These are phyloP conservation scores for Puccinia polysora DNA, from an alignment of 1,284 basidiomycete genomes.

Conservation along the genomic window DNA sequence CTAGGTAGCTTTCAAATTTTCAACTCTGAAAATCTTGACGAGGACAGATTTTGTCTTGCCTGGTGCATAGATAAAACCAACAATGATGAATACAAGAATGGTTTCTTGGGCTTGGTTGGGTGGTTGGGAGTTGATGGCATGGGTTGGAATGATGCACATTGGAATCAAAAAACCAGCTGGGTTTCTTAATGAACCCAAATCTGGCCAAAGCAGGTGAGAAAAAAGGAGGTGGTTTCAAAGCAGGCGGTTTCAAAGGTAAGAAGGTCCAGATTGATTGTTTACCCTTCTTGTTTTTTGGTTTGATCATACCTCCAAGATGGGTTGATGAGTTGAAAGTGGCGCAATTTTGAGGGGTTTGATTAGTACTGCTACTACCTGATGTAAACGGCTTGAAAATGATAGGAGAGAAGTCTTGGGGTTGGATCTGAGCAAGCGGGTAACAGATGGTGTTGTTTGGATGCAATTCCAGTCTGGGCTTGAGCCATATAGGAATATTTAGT, in stretches of 20 bases:
- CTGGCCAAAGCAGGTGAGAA: slow-evolving; percentile 19
- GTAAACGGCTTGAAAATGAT: slow-evolving; percentile 32
- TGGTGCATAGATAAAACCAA: not conserved
- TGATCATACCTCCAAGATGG: not conserved
- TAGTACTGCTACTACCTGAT: not conserved
- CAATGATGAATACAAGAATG: not conserved
- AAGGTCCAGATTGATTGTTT: slow-evolving; percentile 10
- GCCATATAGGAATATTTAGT: too few species aligned
- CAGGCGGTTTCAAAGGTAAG: slow-evolving; percentile 32
- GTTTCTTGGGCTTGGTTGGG: not conserved
- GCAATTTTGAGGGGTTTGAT: not conserved
- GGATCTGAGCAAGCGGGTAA: too few species aligned
- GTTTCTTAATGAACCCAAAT: slow-evolving; percentile 37
- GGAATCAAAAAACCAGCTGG: slow-evolving; percentile 13
- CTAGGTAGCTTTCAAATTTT: not conserved
- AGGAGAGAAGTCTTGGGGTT: slow-evolving; percentile 32
- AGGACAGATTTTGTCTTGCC: not conserved
- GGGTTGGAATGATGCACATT: not conserved
- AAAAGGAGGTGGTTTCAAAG: slow-evolving; percentile 37
- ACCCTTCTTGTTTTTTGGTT: slow-evolving; percentile 24
- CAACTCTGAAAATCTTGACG: not conserved
- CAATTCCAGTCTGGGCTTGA: too few species aligned
- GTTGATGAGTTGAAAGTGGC: too few species aligned
- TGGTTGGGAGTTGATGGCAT: slow-evolving; percentile 29
- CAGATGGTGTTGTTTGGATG: too few species aligned